Evolutionary conservation across 116 monocot species (phyloP).

Genomic region (Zostera marina): DNA sequence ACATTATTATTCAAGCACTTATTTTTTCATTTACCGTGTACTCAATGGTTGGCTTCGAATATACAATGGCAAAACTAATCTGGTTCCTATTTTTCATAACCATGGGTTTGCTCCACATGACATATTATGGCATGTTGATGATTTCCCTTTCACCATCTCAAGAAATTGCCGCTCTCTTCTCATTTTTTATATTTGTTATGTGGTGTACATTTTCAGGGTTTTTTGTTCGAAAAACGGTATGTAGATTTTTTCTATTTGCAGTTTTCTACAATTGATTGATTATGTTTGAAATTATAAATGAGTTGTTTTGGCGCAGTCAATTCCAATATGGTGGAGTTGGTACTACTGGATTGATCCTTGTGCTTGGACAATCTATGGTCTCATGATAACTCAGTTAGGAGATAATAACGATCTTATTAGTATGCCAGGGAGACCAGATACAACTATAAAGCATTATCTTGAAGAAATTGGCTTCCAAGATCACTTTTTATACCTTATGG

Average conservation of each 20-base stretch:
- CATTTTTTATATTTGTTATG: conserved; percentile 37
- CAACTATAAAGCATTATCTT: conserved; percentile 33
- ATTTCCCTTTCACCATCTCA: conserved; percentile 44
- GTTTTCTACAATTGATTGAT: not conserved
- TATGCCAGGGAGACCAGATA: conserved; percentile 25
- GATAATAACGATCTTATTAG: conserved; percentile 20
- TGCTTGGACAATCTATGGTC: conserved; percentile 59
- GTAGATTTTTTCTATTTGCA: not conserved
- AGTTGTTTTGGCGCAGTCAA: conserved; percentile 28
- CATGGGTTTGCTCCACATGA: conserved; percentile 42
- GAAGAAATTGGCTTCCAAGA: conserved; percentile 36
- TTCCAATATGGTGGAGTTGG: conserved; percentile 73
- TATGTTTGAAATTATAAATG: not conserved
- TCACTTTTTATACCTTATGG: conserved; percentile 24
- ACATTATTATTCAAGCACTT: conserved; percentile 33
- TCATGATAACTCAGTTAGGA: conserved; percentile 47
- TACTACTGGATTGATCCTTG: conserved; percentile 59
- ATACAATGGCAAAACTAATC: conserved; percentile 27
- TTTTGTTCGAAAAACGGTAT: conserved; percentile 39
- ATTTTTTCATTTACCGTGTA: conserved; percentile 38
- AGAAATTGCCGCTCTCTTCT: conserved; percentile 43
- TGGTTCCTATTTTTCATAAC: conserved; percentile 46
- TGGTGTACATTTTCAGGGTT: conserved; percentile 68
- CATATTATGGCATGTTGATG: conserved; percentile 52
- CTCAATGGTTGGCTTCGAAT: conserved; percentile 47